phyloP scores from a whole-genome alignment of 768 basidiomycete species.

The Tulasnella sp. region DNA sequence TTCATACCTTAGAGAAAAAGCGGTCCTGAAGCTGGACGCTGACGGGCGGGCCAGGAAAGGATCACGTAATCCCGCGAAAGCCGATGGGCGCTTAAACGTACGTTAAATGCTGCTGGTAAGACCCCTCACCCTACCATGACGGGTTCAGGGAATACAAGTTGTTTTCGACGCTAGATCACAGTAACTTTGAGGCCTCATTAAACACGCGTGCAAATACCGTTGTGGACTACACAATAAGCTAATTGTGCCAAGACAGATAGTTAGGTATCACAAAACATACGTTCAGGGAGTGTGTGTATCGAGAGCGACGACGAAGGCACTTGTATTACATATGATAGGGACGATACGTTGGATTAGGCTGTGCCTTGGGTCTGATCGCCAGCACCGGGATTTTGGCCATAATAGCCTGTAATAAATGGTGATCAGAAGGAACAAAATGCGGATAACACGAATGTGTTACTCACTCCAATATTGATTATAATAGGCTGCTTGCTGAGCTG shows the following conservation, averaged over 20 bases:
- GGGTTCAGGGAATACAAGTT: no score
- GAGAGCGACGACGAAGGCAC: not conserved
- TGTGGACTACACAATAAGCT: not conserved
- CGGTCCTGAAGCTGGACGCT: no score
- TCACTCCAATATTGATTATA: conserved; percentile 20
- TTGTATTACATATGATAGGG: not conserved
- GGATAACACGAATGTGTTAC: not conserved
- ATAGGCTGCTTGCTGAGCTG: conserved; percentile 17
- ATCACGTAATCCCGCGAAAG: no score
- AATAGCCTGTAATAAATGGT: conserved; percentile 48
- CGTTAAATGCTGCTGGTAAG: no score
- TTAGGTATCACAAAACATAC: not conserved
- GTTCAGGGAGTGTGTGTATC: not conserved
- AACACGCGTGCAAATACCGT: not conserved
- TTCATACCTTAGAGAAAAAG: no score
- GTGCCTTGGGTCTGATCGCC: conserved; percentile 25
- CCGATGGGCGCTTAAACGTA: no score
- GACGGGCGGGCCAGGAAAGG: no score
- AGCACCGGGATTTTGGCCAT: conserved; percentile 47
- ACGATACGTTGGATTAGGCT: not conserved
- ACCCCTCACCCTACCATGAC: no score
- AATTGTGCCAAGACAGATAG: not conserved
- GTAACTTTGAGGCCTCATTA: not conserved
- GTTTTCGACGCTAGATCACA: no score
- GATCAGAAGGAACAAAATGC: not conserved